Evolutionary conservation across 139 green algal species (phyloP), one percentile per base, ranked within the genome.

Genomic region (Parachlorella kessleri): DNA sequence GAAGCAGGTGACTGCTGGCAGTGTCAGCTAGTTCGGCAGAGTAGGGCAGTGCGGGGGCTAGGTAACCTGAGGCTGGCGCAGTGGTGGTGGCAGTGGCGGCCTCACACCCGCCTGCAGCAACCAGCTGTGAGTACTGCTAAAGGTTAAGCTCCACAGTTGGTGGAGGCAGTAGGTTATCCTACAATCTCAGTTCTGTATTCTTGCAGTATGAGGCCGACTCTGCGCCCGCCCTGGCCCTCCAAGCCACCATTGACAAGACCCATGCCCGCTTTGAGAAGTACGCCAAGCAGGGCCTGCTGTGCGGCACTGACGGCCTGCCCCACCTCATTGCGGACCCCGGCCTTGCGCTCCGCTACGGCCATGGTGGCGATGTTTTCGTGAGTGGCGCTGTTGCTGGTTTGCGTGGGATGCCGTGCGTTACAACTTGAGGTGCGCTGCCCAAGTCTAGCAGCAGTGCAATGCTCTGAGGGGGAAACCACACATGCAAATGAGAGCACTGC

Each of bases 301-400:
- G 97, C 92, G 97, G 97, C 75, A 92, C 90, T 54, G 97, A 99
- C 77, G 97, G 97, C 48, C 92, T 98, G 67, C 97, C 97, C 26
- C 97, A 99, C 88, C 90, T 99, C 64, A 99, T 99, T 76, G 90
- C 96, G 40, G 97, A 99, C 91, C 96, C 96, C 40, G 95, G 97
- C 37, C 90, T 98, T 73, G 94, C 95, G 3, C 91, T 98, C 33
- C 90, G 92, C 74, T 98, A 94, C 80, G 93, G 91, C 81, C 97
- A 99, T 86, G 84, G 92, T 54, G 97, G 97, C 76, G 97, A 99
- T 86, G 87, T 97, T 75, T 90, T 97, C 73, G 93, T 97, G 82
- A 93, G 93, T 91, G 36, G 2, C 30, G 30, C n/a, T n/a, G n/a
- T n/a, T n/a, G n/a, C n/a, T n/a, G n/a, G n/a, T n/a, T n/a, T n/a